Percentiles rank a stretch among this genome's conserved stretches.
phyloP scores from a whole-genome alignment of 257 asterid species.

The Oldenlandia corymbosa region DNA sequence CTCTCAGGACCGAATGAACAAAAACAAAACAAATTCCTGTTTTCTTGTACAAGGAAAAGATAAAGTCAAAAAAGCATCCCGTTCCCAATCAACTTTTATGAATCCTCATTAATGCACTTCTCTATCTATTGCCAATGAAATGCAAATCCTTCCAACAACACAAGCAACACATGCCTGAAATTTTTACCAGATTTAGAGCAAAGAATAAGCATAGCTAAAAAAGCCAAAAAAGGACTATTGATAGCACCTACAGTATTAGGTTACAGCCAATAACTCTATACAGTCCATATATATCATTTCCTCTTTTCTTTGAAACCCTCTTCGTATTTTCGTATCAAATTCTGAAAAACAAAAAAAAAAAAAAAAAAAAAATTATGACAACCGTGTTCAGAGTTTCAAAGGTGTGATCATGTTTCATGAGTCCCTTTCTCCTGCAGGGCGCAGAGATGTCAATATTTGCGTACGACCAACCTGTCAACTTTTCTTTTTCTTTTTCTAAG shows the following conservation, averaged over 20 bases:
- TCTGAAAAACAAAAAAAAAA: slow-evolving; percentile 3
- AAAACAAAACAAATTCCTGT: too few relatives aligned
- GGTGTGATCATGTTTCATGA: slow-evolving; percentile 10
- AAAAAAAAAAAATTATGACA: background rate
- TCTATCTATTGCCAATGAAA: background rate
- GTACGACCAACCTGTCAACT: slow-evolving; percentile 10
- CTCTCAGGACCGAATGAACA: too few relatives aligned
- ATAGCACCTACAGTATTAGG: background rate
- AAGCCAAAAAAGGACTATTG: background rate
- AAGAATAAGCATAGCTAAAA: background rate
- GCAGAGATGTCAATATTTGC: slow-evolving; percentile 11
- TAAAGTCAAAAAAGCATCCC: slow-evolving; percentile 58
- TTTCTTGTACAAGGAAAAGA: slow-evolving; percentile 42
- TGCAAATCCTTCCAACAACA: slow-evolving; percentile 1
- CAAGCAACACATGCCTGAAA: background rate
- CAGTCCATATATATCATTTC: background rate
- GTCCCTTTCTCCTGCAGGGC: slow-evolving; percentile 14
- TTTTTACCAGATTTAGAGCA: slow-evolving; percentile 4
- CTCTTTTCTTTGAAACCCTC: background rate
- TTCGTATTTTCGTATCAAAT: background rate
- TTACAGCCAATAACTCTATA: background rate
- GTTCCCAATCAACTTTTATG: slow-evolving; percentile 18
- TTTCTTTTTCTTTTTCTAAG: background rate
- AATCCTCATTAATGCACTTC: slow-evolving; percentile 7
- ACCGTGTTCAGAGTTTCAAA: slow-evolving; percentile 19